Evolutionary conservation across 2,329 filamentous ascomycete genomes (phyloP).

Genomic region (Hypoxylon sp.): DNA sequence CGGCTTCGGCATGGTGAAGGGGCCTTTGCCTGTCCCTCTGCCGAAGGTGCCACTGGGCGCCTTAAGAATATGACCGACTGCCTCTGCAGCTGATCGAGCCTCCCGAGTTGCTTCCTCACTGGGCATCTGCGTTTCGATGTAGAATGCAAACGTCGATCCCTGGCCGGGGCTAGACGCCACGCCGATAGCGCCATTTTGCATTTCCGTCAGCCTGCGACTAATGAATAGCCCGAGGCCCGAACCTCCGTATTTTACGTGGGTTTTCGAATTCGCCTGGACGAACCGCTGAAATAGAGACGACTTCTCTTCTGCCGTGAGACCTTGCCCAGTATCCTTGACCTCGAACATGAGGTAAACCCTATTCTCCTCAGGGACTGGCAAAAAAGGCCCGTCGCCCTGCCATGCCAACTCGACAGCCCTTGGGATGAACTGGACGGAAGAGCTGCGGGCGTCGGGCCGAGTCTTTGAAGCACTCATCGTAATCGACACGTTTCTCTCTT

Average conservation of each 20-base stretch:
- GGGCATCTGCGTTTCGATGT: slow-evolving; percentile 66
- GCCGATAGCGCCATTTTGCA: slow-evolving; percentile 81
- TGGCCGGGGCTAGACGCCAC: slow-evolving; percentile 73
- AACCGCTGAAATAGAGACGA: slow-evolving; percentile 74
- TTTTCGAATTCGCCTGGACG: slow-evolving; percentile 73
- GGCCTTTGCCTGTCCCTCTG: slow-evolving; percentile 17
- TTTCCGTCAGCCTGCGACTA: slow-evolving; percentile 76
- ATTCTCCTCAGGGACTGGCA: slow-evolving; percentile 53
- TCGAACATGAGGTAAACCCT: slow-evolving; percentile 77
- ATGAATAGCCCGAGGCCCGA: slow-evolving; percentile 79
- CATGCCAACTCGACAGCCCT: slow-evolving; percentile 67
- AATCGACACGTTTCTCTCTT: slow-evolving; percentile 67
- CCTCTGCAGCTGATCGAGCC: slow-evolving; percentile 54
- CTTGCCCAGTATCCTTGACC: slow-evolving; percentile 76
- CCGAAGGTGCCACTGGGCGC: slow-evolving; percentile 30
- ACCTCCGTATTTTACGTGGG: slow-evolving; percentile 77
- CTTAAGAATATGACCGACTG: slow-evolving; percentile 49
- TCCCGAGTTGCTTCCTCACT: slow-evolving; percentile 56
- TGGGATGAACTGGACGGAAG: slow-evolving; percentile 71
- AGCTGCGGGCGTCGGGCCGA: slow-evolving; percentile 57
- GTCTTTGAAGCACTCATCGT: slow-evolving; percentile 60
- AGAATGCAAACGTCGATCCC: slow-evolving; percentile 81
- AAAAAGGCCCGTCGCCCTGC: slow-evolving; percentile 68
- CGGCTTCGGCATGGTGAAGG: slow-evolving; percentile 28
- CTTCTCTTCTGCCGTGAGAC: slow-evolving; percentile 71